Percentiles rank a stretch among this genome's conserved stretches.
Evolutionary conservation across 345 rosid genomes (phyloP).

Genomic region (Hibiscus tridactylites): DNA sequence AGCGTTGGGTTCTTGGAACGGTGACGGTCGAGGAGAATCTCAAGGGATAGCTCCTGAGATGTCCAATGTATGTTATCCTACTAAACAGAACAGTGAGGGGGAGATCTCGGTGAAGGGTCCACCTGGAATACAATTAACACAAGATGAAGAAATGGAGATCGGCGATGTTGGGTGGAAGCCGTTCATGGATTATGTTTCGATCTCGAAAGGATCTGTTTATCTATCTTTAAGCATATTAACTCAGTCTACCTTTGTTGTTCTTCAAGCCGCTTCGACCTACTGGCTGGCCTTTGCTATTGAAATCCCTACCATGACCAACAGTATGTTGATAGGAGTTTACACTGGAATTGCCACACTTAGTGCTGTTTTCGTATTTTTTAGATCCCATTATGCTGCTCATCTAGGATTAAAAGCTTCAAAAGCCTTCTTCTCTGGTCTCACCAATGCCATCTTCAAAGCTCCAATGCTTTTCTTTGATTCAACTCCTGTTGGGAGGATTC

Average conservation of each 20-base stretch:
- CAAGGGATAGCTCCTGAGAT: conserved; percentile 10
- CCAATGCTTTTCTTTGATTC: conserved; percentile 81
- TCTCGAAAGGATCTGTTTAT: conserved; percentile 40
- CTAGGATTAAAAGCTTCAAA: conserved; percentile 63
- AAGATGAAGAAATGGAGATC: conserved; percentile 53
- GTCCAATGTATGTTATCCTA: conserved; percentile 2
- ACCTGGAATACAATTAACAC: conserved; percentile 46
- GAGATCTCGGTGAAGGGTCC: conserved; percentile 24
- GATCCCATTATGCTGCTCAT: conserved; percentile 35
- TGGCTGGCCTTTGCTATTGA: conserved; percentile 69
- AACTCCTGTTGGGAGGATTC: conserved; percentile 71
- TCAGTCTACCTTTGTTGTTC: conserved; percentile 37
- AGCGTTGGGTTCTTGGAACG: conserved; percentile 26
- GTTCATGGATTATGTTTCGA: conserved; percentile 43
- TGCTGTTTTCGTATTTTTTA: conserved; percentile 37
- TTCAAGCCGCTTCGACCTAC: conserved; percentile 57
- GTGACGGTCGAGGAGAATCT: conserved; percentile 19
- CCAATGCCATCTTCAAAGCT: conserved; percentile 51
- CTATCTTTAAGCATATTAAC: conserved; percentile 20
- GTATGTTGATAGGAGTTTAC: conserved; percentile 47
- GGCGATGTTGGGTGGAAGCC: conserved; percentile 66
- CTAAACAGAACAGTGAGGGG: conserved; percentile 21
- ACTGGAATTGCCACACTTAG: conserved; percentile 48
- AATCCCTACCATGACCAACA: conserved; percentile 32
- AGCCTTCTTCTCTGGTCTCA: conserved; percentile 62